Conservation (phyloP, 805 yeast species). For the Barnettozyma salicaria region DNA sequence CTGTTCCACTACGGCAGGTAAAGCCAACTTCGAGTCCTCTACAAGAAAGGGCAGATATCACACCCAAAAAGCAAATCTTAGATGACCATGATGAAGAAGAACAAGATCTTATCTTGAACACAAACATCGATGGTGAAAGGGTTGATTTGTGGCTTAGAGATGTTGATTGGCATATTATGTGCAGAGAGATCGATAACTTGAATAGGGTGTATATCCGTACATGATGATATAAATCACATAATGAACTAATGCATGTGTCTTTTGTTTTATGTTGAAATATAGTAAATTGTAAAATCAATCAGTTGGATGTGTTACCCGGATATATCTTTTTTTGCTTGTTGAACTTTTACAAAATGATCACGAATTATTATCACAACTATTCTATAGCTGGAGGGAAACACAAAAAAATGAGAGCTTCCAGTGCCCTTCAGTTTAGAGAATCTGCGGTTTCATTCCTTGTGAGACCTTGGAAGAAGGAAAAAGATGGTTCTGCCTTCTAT, state of each 20-base stretch:
- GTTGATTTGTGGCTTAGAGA: conserved; percentile 40
- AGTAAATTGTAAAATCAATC: no score
- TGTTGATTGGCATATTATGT: conserved; percentile 83
- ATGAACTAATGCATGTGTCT: background rate
- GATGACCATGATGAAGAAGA: conserved; percentile 13
- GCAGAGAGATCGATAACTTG: conserved; percentile 74
- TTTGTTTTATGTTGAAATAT: no score
- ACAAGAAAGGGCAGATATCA: conserved; percentile 3
- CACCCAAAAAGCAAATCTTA: conserved; percentile 4
- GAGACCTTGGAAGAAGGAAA: conserved; percentile 85
- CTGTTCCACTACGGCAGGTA: conserved; percentile 11
- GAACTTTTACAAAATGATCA: background rate
- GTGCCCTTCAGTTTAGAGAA: conserved; percentile 40
- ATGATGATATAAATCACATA: background rate
- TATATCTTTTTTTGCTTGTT: background rate
- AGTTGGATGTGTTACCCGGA: no score
- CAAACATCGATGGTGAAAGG: conserved; percentile 8
- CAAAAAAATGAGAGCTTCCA: conserved; percentile 42
- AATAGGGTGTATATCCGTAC: conserved; percentile 40
- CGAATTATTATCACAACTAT: background rate
- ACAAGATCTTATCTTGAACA: no score
- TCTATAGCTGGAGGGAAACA: background rate
- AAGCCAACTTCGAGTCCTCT: conserved; percentile 5
- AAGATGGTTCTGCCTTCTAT: conserved; percentile 79
- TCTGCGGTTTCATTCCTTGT: conserved; percentile 45